A percentile compares a stretch with the other conserved stretches of the same genome.
phyloP scores from a whole-genome alignment of 805 yeast genomes.

The Cyberlindnera mrakii region DNA sequence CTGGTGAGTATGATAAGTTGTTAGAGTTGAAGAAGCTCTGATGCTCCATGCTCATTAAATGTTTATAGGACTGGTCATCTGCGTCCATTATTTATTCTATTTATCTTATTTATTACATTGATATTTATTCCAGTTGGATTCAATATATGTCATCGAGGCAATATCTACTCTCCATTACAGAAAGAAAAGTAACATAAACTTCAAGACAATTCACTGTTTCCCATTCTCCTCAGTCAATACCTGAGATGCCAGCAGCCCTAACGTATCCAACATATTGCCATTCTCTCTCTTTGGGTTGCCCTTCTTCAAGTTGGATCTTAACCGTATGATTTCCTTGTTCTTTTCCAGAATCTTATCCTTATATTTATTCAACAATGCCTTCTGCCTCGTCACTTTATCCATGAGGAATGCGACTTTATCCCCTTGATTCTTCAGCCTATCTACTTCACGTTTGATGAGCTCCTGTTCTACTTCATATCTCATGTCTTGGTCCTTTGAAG shows the following conservation, averaged over 20 bases:
- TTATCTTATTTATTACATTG: conserved; percentile 8
- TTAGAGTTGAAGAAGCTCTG: conserved; percentile 41
- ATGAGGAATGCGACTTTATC: conserved; percentile 30
- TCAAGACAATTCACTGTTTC: too few relatives aligned
- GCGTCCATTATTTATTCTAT: conserved; percentile 6
- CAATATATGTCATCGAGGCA: neutral
- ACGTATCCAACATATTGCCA: conserved; percentile 35
- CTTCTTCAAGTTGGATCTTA: conserved; percentile 21
- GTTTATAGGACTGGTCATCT: conserved; percentile 2
- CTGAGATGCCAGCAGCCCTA: conserved; percentile 51
- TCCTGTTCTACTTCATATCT: conserved; percentile 42
- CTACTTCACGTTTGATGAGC: conserved; percentile 41
- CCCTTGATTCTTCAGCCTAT: conserved; percentile 29
- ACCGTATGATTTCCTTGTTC: conserved; percentile 37
- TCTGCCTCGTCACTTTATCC: conserved; percentile 33
- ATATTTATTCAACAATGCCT: conserved; percentile 38
- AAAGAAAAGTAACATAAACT: too few relatives aligned
- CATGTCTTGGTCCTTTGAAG: conserved; percentile 37
- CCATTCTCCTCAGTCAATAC: conserved; percentile 35
- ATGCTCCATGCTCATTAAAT: neutral
- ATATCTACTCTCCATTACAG: neutral
- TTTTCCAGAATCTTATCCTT: conserved; percentile 36
- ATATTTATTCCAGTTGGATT: neutral
- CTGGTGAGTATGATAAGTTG: conserved; percentile 77
- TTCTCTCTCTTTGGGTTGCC: conserved; percentile 1